Evolutionary conservation across 1,284 basidiomycete genomes (phyloP), one percentile per base, ranked within the genome.

Genomic region (Ganoderma lingzhi): DNA sequence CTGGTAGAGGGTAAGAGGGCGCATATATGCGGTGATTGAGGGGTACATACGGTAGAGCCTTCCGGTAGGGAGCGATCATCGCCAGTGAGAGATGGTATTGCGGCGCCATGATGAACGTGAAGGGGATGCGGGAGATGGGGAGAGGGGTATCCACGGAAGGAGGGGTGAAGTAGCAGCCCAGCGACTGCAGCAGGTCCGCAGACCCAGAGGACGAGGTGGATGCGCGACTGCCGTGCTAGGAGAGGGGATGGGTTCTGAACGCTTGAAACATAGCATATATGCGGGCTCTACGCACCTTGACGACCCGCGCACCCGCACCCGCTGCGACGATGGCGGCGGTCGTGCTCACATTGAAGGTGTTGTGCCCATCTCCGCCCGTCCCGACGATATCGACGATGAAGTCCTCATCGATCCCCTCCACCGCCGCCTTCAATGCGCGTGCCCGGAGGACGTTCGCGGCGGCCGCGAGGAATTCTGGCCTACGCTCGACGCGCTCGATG

Each of bases 331-430:
- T 90, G 3, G 91, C 96, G 1, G 97, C 97, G 0, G 96, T 94
- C 0, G 97, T 99, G 77, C 96, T 97, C 58, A 99, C 97, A 80
- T 99, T 99, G 87, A 97, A 99, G 0, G 97, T 94, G 77, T 99
- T 96, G 82, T 97, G 92, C 0, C 97, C 97, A 82, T 99, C 97
- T 14, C 97, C 97, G n/a, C 97, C 97, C 0, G 92, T 94, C 17
- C 93, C 88, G 64, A 92, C 92, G 70, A 92, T 91, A 76, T 93
- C 91, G 35, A 93, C 92, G 32, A 93, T 84, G 71, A 92, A 92
- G 76, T 92, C 90, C 4, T 82, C 79, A 58, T 90, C 88, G 5
- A 78, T 78, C 62, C 88, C 87, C 70, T 89, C 84, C 44, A 95
- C 84, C 1, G 81, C 82, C 0, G 88, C 88, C 66, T 86, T 86